phyloP scores from a whole-genome alignment of 2,329 filamentous ascomycete species.

The Xylariomycetidae sp. region DNA sequence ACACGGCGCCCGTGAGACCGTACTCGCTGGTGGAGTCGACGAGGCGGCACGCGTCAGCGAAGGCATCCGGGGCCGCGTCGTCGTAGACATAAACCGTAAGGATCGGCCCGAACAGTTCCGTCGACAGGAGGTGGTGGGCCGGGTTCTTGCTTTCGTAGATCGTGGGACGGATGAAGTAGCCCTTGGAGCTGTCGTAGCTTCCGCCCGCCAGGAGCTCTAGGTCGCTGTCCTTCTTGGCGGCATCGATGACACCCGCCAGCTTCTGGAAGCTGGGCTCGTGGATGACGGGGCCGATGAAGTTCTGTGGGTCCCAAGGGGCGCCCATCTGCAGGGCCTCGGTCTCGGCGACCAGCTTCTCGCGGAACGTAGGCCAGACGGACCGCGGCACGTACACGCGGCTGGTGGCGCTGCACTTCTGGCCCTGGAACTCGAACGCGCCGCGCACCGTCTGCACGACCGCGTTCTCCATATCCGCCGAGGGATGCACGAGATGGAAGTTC shows the following conservation, averaged over 20 bases:
- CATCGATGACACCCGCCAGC: slow-evolving; percentile 68
- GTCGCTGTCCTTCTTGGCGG: slow-evolving; percentile 67
- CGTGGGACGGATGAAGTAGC: slow-evolving; percentile 80
- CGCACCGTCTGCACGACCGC: slow-evolving; percentile 77
- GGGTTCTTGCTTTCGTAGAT: slow-evolving; percentile 72
- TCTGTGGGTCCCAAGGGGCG: slow-evolving; percentile 59
- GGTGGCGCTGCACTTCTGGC: slow-evolving; percentile 85
- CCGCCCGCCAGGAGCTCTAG: slow-evolving; percentile 71
- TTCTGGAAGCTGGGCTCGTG: slow-evolving; percentile 78
- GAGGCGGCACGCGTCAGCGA: slow-evolving; percentile 51
- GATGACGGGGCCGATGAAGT: slow-evolving; percentile 86
- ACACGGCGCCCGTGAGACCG: slow-evolving; percentile 69
- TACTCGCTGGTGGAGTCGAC: slow-evolving; percentile 72
- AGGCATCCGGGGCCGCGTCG: slow-evolving; percentile 53
- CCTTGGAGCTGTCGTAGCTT: slow-evolving; percentile 68
- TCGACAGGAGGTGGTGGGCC: slow-evolving; percentile 65
- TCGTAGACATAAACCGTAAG: slow-evolving; percentile 66
- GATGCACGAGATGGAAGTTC: slow-evolving; percentile 85
- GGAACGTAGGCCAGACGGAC: slow-evolving; percentile 69
- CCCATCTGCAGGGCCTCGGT: slow-evolving; percentile 66
- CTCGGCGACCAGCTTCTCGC: slow-evolving; percentile 60
- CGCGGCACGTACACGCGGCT: slow-evolving; percentile 73
- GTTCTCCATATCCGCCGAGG: slow-evolving; percentile 69
- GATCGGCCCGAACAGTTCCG: slow-evolving; percentile 62
- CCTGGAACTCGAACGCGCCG: slow-evolving; percentile 85